Base-by-base conservation (phyloP, 23 red algal genomes). In the Gracilaria domingensis region DNA sequence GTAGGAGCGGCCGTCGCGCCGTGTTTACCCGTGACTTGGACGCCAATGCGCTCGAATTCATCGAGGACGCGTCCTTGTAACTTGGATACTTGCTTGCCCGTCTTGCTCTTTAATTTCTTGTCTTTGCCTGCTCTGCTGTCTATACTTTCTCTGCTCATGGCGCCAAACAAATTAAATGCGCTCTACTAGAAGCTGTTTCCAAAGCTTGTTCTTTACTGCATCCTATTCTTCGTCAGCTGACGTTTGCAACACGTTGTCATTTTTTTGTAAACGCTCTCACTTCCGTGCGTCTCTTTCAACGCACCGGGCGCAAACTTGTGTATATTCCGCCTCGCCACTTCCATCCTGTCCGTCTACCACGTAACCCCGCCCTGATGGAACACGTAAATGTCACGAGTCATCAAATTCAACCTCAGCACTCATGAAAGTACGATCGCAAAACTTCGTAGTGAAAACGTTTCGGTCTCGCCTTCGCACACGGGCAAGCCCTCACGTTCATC, bases 1-100 rank as follows among this genome's bases (percentile, higher is more conserved):
- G 93, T 69, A 93, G 56, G 78, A 98, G 96, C 69, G 96, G 96
- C 23, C 79, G 96, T 48, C 87, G 88, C 17, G 96, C 96, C 64
- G 71, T 98, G 12, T 98, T 98, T 85, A 93, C 88, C 23, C 69
- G 96, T 8, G 96, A 98, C 66, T 73, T 84, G 17, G 96, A 98
- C 58, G 80, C 88, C 18, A 98, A 98, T 79, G 96, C 96, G 23
- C 64, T 98, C 11, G 96, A 98, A 81, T 95, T 98, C 90, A 94
- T 98, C 12, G 96, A 98, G 55, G 86, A 79, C 23, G 1, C 86
- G 29, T 71, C 65, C 2, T 30, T 65, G 61, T 87, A 54, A 25
- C 47, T 4, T n/a, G n/a, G n/a, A n/a, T 45, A 11, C 42, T 45
- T 45, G 42, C 42, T 45, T 45, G 11, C 11, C 42, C 8, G 28